These are phyloP conservation scores for Chaetomium fimeti DNA, from an alignment of 495 filamentous ascomycete species.

Conservation along the genomic window DNA sequence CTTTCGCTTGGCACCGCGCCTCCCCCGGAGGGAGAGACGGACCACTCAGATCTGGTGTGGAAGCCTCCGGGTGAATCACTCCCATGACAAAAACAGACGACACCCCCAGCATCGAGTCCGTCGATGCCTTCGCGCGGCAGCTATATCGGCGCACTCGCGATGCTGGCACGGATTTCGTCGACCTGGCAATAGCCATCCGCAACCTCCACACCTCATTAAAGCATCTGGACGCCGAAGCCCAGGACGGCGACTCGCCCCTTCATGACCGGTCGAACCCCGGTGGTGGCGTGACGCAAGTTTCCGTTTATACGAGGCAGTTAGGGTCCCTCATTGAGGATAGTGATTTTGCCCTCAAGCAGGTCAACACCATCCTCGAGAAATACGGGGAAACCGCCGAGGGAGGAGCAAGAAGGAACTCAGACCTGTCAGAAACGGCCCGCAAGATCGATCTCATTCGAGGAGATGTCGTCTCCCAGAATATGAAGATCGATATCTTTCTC, in stretches of 20 bases:
- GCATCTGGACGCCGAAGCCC: conserved; percentile 50
- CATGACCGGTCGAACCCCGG: conserved; percentile 30
- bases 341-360: conserved; percentile 49
- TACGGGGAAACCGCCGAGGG: conserved; percentile 23
- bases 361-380: conserved; percentile 47
- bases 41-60: background rate
- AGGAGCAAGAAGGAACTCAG: conserved; percentile 28
- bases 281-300: conserved; percentile 19
- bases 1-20: background rate
- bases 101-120: conserved; percentile 40
- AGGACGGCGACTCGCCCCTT: conserved; percentile 50
- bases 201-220: conserved; percentile 48
- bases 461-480: conserved; percentile 42
- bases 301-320: conserved; percentile 45
- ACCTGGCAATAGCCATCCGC: conserved; percentile 40
- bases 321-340: conserved; percentile 49
- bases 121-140: conserved; percentile 44
- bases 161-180: conserved; percentile 42
- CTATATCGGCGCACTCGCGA: conserved; percentile 41
- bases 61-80: background rate
- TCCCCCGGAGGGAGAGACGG: background rate
- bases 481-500: conserved; percentile 48
- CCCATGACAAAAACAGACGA: conserved; percentile 30
- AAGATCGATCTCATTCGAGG: conserved; percentile 40
- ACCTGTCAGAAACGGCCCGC: conserved; percentile 31